A percentile compares a stretch with the other conserved stretches of the same genome.
Conservation (phyloP, 1,284 basidiomycete genomes). For the Cutaneotrichosporon curvatum region DNA sequence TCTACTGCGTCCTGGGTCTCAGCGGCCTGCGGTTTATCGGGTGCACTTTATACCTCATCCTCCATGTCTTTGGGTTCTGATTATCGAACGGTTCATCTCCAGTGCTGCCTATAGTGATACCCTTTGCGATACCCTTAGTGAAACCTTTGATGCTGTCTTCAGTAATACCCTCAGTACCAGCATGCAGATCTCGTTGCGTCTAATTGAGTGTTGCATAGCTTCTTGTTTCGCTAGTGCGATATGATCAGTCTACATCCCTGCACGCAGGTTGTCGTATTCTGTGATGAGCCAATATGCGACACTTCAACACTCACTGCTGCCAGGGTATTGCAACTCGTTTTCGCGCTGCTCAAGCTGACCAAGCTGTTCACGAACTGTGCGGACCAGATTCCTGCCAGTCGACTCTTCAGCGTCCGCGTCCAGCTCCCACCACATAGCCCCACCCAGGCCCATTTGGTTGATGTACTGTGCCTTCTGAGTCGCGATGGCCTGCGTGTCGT, state of each 20-base stretch:
- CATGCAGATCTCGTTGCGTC: too few species aligned
- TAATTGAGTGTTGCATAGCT: too few species aligned
- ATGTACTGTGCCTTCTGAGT: constrained; percentile 70
- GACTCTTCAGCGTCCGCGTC: constrained; percentile 34
- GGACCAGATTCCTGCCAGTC: constrained; percentile 27
- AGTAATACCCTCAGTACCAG: too few species aligned
- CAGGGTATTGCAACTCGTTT: constrained; percentile 38
- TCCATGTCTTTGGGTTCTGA: constrained; percentile 51
- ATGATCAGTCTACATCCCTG: constrained; percentile 15
- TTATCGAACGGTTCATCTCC: too few species aligned
- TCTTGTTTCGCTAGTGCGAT: too few species aligned
- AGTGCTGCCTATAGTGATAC: too few species aligned
- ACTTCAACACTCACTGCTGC: constrained; percentile 31
- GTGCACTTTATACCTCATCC: constrained; percentile 66
- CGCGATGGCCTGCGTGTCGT: constrained; percentile 71
- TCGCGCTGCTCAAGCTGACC: constrained; percentile 31
- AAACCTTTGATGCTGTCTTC: too few species aligned
- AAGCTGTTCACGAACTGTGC: constrained; percentile 26
- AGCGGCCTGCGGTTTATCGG: constrained; percentile 71
- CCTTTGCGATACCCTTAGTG: too few species aligned
- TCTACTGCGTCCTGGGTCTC: constrained; percentile 71
- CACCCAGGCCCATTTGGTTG: constrained; percentile 57
- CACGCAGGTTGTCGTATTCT: constrained; percentile 21
- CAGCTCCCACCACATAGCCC: constrained; percentile 71
- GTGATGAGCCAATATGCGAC: neutral